These are phyloP conservation scores for Zhuliangozyma parablackwelliae DNA, from an alignment of 1,139 yeast species.

Conservation along the genomic window DNA sequence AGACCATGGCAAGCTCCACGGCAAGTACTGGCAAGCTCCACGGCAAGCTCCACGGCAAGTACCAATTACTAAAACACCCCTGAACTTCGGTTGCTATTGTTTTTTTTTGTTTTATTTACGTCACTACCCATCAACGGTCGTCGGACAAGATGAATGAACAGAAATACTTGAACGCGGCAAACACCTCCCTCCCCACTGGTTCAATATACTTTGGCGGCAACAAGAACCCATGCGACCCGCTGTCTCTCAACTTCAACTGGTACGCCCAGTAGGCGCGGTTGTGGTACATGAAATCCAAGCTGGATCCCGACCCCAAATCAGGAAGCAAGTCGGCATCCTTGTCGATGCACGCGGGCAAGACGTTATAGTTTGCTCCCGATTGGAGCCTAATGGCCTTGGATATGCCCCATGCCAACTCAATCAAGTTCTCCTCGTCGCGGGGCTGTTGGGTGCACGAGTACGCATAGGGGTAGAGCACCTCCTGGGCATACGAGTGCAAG, in stretches of 20 bases:
- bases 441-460: constrained; percentile 71
- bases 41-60: too few species aligned
- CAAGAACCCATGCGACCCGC: constrained; percentile 80
- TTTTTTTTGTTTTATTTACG: too few species aligned
- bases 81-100: too few species aligned
- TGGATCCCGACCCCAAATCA: constrained; percentile 75
- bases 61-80: too few species aligned
- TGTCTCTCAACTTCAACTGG: constrained; percentile 76
- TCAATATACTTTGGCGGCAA: constrained; percentile 65
- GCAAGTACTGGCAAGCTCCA: too few species aligned
- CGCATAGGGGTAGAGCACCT: constrained; percentile 78
- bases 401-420: constrained; percentile 78
- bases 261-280: constrained; percentile 80
- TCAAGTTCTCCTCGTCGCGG: constrained; percentile 72
- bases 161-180: constrained; percentile 66
- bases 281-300: constrained; percentile 81
- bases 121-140: constrained; percentile 12
- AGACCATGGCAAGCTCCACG: too few species aligned
- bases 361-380: constrained; percentile 62
- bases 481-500: constrained; percentile 82
- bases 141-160: constrained; percentile 55
- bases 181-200: constrained; percentile 75
- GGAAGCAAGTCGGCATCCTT: constrained; percentile 68
- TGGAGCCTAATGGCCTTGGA: constrained; percentile 64
- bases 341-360: constrained; percentile 75